phyloP scores from a whole-genome alignment of 2,329 filamentous ascomycete species.

The Arthrobotrys iridis region DNA sequence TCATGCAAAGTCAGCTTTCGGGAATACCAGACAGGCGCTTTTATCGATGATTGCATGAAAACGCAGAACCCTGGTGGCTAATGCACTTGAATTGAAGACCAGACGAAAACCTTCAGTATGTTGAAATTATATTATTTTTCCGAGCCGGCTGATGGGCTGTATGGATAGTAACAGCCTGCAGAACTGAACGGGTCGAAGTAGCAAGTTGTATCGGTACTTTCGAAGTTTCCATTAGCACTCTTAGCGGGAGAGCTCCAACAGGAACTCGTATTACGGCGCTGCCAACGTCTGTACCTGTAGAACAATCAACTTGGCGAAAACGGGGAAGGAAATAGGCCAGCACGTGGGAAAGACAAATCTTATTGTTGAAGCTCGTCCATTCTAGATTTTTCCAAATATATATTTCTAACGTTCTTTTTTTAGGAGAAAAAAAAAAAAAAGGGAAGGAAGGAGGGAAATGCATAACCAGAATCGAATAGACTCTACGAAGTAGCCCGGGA shows the following conservation, averaged over 20 bases:
- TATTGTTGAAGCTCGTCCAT: too few relatives aligned
- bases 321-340: not conserved
- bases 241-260: constrained; percentile 29
- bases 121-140: constrained; percentile 35
- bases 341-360: too few relatives aligned
- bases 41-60: constrained; percentile 30
- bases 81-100: constrained; percentile 38
- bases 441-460: too few relatives aligned
- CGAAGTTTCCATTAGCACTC: not conserved
- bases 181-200: constrained; percentile 21
- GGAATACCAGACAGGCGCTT: constrained; percentile 19
- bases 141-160: constrained; percentile 18
- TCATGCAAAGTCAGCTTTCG: constrained; percentile 33
- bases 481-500: too few relatives aligned
- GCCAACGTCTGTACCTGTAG: too few relatives aligned
- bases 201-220: constrained; percentile 47
- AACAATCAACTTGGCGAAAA: constrained; percentile 24
- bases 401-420: too few relatives aligned
- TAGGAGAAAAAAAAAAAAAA: too few relatives aligned
- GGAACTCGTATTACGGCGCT: constrained; percentile 6
- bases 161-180: constrained; percentile 1
- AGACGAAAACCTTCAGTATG: constrained; percentile 31
- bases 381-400: too few relatives aligned
- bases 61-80: constrained; percentile 7
- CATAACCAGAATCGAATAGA: not conserved